Evolutionary conservation across 352 stramenopile species (phyloP).

Genomic region (Phytophthora pluvialis): DNA sequence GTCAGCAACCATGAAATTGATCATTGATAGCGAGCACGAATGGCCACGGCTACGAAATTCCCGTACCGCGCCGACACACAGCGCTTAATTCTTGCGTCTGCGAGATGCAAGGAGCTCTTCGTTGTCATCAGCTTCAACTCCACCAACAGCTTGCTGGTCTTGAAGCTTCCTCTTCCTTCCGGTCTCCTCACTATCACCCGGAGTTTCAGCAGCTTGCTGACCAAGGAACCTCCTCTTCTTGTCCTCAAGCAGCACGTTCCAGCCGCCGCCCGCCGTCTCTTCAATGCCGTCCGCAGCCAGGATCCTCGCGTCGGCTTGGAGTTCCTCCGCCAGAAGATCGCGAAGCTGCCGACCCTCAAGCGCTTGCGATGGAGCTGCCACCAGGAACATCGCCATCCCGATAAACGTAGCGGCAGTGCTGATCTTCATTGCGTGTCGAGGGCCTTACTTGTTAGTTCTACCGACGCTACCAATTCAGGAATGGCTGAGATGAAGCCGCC

Average conservation of each 20-base stretch:
- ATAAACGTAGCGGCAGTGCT: neutral
- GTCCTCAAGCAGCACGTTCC: slow-evolving; percentile 16
- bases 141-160: no score
- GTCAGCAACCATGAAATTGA: no score
- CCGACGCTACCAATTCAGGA: slow-evolving; percentile 1
- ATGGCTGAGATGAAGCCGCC: slow-evolving; percentile 7
- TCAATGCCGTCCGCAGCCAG: slow-evolving; percentile 20
- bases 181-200: neutral
- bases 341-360: neutral
- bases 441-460: neutral
- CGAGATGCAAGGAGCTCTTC: no score
- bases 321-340: neutral
- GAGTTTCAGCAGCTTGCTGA: neutral
- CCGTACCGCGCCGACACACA: no score
- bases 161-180: neutral
- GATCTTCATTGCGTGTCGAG: slow-evolving; percentile 21
- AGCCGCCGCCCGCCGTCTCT: slow-evolving; percentile 7
- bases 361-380: slow-evolving; percentile 3
- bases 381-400: neutral
- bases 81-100: no score
- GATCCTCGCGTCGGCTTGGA: slow-evolving; percentile 6
- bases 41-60: no score
- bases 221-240: neutral
- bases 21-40: no score
- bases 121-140: no score